Percentiles rank a stretch among this genome's conserved stretches.
Conservation (phyloP, 192 early-diverging fungal genomes). For the Jimgerdemannia flammicorona region DNA sequence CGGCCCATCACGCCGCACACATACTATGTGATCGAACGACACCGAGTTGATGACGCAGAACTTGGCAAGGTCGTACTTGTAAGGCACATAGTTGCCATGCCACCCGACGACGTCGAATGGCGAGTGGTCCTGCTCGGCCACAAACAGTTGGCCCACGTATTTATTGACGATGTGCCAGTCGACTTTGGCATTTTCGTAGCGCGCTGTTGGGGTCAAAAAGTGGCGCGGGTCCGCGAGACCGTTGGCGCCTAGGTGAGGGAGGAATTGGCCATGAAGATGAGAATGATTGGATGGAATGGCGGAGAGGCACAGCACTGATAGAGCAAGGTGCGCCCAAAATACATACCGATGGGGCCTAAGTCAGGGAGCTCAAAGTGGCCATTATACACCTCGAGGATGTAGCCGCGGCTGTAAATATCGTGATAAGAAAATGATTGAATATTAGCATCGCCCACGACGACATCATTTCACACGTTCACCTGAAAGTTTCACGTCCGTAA, state of each 20-base stretch:
- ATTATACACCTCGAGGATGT: conserved; percentile 86
- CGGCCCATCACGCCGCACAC: conserved; percentile 4
- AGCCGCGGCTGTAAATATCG: conserved; percentile 62
- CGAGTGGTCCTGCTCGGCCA: conserved; percentile 70
- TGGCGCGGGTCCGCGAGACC: conserved; percentile 94
- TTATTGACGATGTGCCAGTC: conserved; percentile 75
- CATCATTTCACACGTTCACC: not conserved
- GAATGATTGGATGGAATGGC: not conserved
- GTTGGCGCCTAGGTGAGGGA: conserved; percentile 60
- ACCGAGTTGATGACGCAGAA: conserved; percentile 89
- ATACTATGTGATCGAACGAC: conserved; percentile 83
- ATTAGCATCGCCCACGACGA: not conserved
- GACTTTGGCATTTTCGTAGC: conserved; percentile 55
- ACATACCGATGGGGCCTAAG: conserved; percentile 84
- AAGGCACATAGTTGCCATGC: conserved; percentile 97
- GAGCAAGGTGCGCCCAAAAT: not conserved
- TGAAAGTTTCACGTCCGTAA: not conserved
- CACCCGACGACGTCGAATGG: conserved; percentile 97
- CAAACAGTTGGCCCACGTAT: conserved; percentile 79
- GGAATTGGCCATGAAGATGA: not conserved
- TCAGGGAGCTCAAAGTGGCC: conserved; percentile 94
- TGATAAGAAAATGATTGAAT: too few relatives aligned
- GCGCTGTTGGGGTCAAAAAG: conserved; percentile 84
- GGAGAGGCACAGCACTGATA: not conserved
- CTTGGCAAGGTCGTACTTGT: conserved; percentile 83